Percentiles rank a stretch among this genome's conserved stretches.
Conservation (phyloP, 116 monocot genomes). For the Thalassia testudinum region DNA sequence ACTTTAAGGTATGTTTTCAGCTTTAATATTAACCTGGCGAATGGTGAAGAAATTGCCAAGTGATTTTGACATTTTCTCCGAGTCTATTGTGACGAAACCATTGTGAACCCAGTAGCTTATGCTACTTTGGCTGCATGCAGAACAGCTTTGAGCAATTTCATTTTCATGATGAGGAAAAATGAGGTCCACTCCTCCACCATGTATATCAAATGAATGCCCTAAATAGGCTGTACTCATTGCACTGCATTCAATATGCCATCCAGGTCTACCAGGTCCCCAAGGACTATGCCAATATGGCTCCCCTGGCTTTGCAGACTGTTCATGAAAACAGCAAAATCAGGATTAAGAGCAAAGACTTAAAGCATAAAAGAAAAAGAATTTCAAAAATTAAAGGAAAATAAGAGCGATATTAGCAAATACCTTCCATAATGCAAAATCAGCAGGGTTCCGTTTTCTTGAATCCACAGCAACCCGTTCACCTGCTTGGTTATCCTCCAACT, state of each 20-base stretch:
- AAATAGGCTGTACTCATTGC: slow-evolving; percentile 95
- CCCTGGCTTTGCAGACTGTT: slow-evolving; percentile 76
- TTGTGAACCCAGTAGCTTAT: slow-evolving; percentile 87
- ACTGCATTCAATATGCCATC: slow-evolving; percentile 99
- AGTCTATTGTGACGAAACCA: slow-evolving; percentile 85
- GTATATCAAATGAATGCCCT: slow-evolving; percentile 89
- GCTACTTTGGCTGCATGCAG: slow-evolving; percentile 60
- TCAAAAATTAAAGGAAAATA: too few relatives aligned
- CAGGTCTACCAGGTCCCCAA: slow-evolving; percentile 96
- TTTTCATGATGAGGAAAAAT: slow-evolving; percentile 98
- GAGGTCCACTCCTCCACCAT: slow-evolving; percentile 96
- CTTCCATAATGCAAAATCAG: slow-evolving; percentile 99
- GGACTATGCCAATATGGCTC: slow-evolving; percentile 96
- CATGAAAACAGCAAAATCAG: neutral
- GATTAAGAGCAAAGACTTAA: neutral
- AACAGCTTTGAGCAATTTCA: slow-evolving; percentile 97
- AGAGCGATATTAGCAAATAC: slow-evolving; percentile 20
- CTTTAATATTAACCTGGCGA: slow-evolving; percentile 36
- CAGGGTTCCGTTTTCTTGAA: slow-evolving; percentile 85
- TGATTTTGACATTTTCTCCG: slow-evolving; percentile 96
- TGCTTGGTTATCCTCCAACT: slow-evolving; percentile 78
- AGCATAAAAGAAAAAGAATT: neutral
- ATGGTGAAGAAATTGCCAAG: slow-evolving; percentile 93
- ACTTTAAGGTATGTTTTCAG: neutral
- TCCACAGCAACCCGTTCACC: slow-evolving; percentile 86